phyloP scores from a whole-genome alignment of 2,329 filamentous ascomycete genomes.

The Elsinoe batatas region DNA sequence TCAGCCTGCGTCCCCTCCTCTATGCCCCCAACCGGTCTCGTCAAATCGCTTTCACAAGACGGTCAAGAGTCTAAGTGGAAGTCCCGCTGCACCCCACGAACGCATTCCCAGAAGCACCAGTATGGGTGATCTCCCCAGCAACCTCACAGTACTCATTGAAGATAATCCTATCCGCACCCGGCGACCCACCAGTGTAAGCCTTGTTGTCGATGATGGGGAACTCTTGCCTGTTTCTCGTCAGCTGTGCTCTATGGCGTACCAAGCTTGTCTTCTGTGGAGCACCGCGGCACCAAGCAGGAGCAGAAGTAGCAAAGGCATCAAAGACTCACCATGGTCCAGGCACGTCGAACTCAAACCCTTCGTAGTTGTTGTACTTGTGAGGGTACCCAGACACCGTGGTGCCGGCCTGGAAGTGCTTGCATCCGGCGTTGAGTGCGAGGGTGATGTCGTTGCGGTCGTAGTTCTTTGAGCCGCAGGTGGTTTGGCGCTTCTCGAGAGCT shows the following conservation, averaged over 20 bases:
- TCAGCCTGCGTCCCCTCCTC: neutral
- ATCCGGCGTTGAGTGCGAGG: neutral
- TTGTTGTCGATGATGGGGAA: conserved; percentile 46
- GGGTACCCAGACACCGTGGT: conserved; percentile 36
- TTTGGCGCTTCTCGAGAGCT: conserved; percentile 8
- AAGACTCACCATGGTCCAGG: conserved; percentile 39
- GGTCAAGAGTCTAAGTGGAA: conserved; percentile 8
- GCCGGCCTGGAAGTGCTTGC: conserved; percentile 23
- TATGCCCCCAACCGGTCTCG: no score
- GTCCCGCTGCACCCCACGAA: conserved; percentile 53
- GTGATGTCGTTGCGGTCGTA: conserved; percentile 1
- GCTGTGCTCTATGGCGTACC: neutral
- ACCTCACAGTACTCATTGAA: conserved; percentile 48
- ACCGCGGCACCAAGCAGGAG: no score
- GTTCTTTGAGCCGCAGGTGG: conserved; percentile 12
- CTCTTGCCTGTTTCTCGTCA: conserved; percentile 35
- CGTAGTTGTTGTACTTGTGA: conserved; percentile 52
- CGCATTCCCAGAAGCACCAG: conserved; percentile 56
- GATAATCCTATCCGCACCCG: conserved; percentile 57
- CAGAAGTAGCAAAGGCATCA: no score
- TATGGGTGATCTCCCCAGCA: conserved; percentile 60
- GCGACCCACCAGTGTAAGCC: conserved; percentile 49
- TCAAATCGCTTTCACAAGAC: neutral
- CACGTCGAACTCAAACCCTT: conserved; percentile 52
- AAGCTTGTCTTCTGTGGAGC: no score